Conservation (phyloP, 2,329 filamentous ascomycete genomes). For the Emergomyces orientalis region DNA sequence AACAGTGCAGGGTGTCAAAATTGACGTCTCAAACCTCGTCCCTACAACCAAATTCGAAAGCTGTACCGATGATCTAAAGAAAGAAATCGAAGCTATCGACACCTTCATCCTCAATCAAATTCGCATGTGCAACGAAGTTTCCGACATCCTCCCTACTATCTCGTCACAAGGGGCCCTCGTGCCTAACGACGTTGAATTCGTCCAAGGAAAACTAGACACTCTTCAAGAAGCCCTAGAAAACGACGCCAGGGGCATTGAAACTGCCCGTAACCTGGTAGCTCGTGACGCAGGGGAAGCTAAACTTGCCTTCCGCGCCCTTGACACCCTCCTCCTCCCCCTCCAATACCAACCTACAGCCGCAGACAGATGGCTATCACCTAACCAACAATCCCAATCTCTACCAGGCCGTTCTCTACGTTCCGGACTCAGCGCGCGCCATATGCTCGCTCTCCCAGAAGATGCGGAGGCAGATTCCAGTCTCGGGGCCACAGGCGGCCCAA, state of each 20-base stretch:
- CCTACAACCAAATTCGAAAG: constrained; percentile 89
- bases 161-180: constrained; percentile 56
- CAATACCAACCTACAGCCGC: constrained; percentile 48
- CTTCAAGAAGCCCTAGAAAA: constrained; percentile 55
- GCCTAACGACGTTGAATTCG: constrained; percentile 55
- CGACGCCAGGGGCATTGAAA: constrained; percentile 52
- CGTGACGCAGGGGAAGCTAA: constrained; percentile 62
- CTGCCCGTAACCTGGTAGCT: constrained; percentile 48
- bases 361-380: constrained; percentile 32
- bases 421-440: constrained; percentile 29
- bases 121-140: constrained; percentile 60
- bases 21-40: constrained; percentile 68
- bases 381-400: constrained; percentile 32
- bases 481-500: constrained; percentile 43
- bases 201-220: constrained; percentile 52
- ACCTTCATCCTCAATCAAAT: constrained; percentile 72
- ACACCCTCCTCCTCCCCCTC: constrained; percentile 62
- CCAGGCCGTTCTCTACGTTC: constrained; percentile 30
- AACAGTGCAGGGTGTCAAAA: constrained; percentile 57
- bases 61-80: constrained; percentile 70
- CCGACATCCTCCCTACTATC: constrained; percentile 58
- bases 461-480: constrained; percentile 35
- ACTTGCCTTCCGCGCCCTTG: constrained; percentile 62
- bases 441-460: constrained; percentile 40
- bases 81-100: constrained; percentile 68